A percentile compares a stretch with the other conserved stretches of the same genome.
These are phyloP conservation scores for Limnanthes douglasii DNA, from an alignment of 345 rosid genomes.

Conservation along the genomic window DNA sequence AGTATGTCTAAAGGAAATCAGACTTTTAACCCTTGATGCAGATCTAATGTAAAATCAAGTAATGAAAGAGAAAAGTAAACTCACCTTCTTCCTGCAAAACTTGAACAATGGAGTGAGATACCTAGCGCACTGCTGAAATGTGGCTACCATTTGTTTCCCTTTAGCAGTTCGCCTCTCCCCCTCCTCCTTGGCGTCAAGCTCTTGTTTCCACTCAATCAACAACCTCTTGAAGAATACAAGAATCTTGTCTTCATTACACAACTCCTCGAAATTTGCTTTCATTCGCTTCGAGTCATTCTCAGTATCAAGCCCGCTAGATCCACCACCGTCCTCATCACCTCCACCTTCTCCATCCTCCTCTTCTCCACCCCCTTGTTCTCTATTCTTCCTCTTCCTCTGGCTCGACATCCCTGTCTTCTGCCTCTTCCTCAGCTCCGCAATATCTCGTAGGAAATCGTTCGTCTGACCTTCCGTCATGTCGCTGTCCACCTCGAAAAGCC, in stretches of 20 bases:
- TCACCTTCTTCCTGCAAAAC: slow-evolving; percentile 95
- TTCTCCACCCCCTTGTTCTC: slow-evolving; percentile 62
- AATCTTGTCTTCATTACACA: slow-evolving; percentile 89
- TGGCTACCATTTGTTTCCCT: slow-evolving; percentile 86
- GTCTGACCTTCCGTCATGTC: slow-evolving; percentile 95
- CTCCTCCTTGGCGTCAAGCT: slow-evolving; percentile 62
- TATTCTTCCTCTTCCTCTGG: slow-evolving; percentile 68
- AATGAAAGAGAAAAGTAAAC: background rate
- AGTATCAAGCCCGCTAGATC: slow-evolving; percentile 73
- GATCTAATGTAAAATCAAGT: background rate
- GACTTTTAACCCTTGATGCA: too few species aligned
- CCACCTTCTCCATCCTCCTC: slow-evolving; percentile 64
- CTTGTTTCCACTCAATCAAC: slow-evolving; percentile 93
- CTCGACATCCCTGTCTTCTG: slow-evolving; percentile 74
- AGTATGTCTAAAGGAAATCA: too few species aligned
- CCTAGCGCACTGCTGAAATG: slow-evolving; percentile 93
- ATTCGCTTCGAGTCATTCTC: slow-evolving; percentile 81
- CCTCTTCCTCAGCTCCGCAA: slow-evolving; percentile 78
- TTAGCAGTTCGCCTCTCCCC: slow-evolving; percentile 82
- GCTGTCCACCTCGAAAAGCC: slow-evolving; percentile 83
- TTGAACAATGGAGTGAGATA: slow-evolving; percentile 84
- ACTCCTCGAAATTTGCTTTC: slow-evolving; percentile 76
- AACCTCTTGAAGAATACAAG: slow-evolving; percentile 79
- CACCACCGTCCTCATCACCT: slow-evolving; percentile 74
- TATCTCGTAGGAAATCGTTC: slow-evolving; percentile 91